A percentile compares a stretch with the other conserved stretches of the same genome.
These are phyloP conservation scores for Boletus eberwhitei DNA, from an alignment of 768 basidiomycete species.

Conservation along the genomic window DNA sequence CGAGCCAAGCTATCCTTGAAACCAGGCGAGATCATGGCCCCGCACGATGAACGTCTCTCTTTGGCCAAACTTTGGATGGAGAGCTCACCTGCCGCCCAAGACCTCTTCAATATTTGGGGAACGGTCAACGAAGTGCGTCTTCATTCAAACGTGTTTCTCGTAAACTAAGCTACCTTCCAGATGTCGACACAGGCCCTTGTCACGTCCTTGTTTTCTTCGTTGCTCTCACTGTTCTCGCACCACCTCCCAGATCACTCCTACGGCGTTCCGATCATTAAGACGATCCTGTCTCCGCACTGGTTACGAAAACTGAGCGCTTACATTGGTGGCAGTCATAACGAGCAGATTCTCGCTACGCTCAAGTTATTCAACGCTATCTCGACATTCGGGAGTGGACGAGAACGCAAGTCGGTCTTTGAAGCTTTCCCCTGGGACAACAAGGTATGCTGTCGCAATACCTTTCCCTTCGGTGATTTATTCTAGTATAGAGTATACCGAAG, in stretches of 20 bases:
- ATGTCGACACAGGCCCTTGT: conserved; percentile 42
- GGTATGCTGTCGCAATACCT: conserved; percentile 34
- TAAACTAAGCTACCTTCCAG: conserved; percentile 26
- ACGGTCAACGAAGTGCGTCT: conserved; percentile 44
- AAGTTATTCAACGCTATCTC: conserved; percentile 63
- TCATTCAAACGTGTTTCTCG: not conserved
- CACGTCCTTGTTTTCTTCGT: conserved; percentile 51
- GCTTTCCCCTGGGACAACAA: conserved; percentile 78
- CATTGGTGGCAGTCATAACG: conserved; percentile 58
- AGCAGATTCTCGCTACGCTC: conserved; percentile 62
- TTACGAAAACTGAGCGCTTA: conserved; percentile 59
- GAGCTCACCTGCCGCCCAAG: conserved; percentile 49
- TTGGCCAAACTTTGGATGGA: conserved; percentile 65
- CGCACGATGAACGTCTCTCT: conserved; percentile 57
- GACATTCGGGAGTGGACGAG: conserved; percentile 60
- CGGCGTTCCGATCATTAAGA: conserved; percentile 62
- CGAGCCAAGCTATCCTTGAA: conserved; percentile 54
- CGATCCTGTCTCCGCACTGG: conserved; percentile 53
- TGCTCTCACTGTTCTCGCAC: conserved; percentile 60
- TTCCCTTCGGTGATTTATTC: not conserved
- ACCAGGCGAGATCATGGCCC: conserved; percentile 45
- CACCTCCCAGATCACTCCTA: conserved; percentile 67
- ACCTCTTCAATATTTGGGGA: conserved; percentile 66
- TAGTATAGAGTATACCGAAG: conserved; percentile 56
- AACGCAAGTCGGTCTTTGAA: conserved; percentile 61